A percentile compares a stretch with the other conserved stretches of the same genome.
Conservation (phyloP, 2,329 filamentous ascomycete species). For the Paramyrothecium roridum region DNA sequence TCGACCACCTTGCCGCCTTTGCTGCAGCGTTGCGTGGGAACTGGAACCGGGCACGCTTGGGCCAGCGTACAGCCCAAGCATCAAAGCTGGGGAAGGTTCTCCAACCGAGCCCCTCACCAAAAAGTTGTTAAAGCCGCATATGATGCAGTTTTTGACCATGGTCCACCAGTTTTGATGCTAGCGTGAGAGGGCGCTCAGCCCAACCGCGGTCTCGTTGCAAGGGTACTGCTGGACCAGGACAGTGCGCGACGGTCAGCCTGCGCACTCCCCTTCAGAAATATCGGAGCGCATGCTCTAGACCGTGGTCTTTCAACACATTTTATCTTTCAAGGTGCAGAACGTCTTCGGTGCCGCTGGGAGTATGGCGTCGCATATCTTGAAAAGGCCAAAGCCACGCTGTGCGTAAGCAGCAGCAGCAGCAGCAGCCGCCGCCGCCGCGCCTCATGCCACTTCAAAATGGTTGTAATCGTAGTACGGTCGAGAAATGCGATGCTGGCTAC, state of each 20-base stretch:
- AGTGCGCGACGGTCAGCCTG: background rate
- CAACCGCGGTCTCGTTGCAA: background rate
- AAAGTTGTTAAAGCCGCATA: background rate
- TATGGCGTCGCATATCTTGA: too few species aligned
- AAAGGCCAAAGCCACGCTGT: too few species aligned
- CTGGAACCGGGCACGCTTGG: background rate
- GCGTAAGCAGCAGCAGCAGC: too few species aligned
- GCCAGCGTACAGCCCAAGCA: background rate
- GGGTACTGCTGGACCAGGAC: background rate
- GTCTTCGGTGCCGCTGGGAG: too few species aligned
- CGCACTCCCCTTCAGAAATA: background rate
- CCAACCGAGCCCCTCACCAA: background rate
- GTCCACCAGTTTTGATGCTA: background rate
- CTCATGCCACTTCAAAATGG: too few species aligned
- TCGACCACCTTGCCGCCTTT: background rate
- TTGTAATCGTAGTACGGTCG: too few species aligned
- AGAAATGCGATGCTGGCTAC: too few species aligned
- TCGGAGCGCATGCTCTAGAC: too few species aligned
- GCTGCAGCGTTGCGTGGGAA: too few species aligned
- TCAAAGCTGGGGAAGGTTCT: background rate
- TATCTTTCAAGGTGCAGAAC: too few species aligned
- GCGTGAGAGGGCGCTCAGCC: background rate
- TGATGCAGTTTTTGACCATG: background rate
- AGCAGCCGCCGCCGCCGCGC: too few species aligned
- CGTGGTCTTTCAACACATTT: too few species aligned